Base-by-base conservation (phyloP, 2,329 filamentous ascomycete species). In the Cladosporium sp. region DNA sequence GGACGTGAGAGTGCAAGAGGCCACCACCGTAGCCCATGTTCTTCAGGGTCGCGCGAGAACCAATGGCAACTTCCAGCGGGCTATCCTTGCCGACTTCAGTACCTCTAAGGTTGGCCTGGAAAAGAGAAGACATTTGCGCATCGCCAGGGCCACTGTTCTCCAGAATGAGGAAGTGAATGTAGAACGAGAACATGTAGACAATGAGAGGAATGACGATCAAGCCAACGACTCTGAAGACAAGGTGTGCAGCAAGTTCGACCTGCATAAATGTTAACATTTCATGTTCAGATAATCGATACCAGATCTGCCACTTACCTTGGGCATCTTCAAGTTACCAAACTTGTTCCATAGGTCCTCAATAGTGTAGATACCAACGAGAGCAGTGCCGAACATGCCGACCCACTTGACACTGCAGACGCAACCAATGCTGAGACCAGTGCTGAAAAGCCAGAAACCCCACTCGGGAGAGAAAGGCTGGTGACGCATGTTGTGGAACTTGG, bases 1-100 rank as follows among this genome's bases (percentile, higher is more conserved):
- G 93, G 61, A 97, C 84, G 79, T 97, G 94, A 40, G 92, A 97
- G 77, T 97, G 93, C 45, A 97, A 86, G 35, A 99, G 85, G 72
- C 94, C 94, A 70, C 94, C 94, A 60, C 94, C 94, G 68, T 99
- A 99, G 32, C 94, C 94, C 94, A 97, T 99, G 74, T 99, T 99
- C 82, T 99, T 99, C 64, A 99, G 79, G 0, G 94, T 99, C 8
- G 88, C 89, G 59, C 89, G 86, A 35, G 94, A 99, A 24, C 95
- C 94, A 62, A 89, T 80, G 4, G 91, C 93, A 63, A 99, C 81
- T 71, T 99, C 94, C 15, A 99, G 82, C 20, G 95, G 94, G 70
- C 92, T 97, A 73, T 96, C 89, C 73, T 90, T 91, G 70, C 93
- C 93, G 61, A 99, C 93, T 63, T 95, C 89, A 10, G 93, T 97